Evolutionary conservation across 768 basidiomycete species (phyloP), one percentile per base, ranked within the genome.

Genomic region (Xerocomus spinulosus): DNA sequence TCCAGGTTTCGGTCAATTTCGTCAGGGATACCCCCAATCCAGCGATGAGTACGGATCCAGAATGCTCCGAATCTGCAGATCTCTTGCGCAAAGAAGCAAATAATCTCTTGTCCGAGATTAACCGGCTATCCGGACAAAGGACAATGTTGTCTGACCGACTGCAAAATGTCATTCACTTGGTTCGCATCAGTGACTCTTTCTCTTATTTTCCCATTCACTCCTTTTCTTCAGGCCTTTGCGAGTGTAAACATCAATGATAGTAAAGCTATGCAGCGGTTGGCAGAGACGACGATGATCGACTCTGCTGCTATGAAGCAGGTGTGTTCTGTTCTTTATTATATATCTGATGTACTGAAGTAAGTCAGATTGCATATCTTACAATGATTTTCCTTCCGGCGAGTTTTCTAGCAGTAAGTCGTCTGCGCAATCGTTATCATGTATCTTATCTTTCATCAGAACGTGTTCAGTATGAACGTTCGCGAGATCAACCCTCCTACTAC

Each of bases 331-430:
- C 7, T 37, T 17, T 33, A 18, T 25, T 13, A 15, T 41, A 32
- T 24, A 20, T 40, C 20, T 9, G 17, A 7, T 29, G 21, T 28
- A 7, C 48, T 64, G 10, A 68, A 24, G 8, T 45, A 13, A 2
- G 44, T 73, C 46, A 67, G 63, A 63, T 67, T 25, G 54, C 78
- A 0, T 81, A 80, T 50, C 66, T 83, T 3, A 77, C 80, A 0
- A 82, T 81, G 80, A 60, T 80, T 21, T 83, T 82, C 60, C 70
- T 83, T 10, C 82, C 82, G 0, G 75, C 74, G 2, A 70, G 70
- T 18, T 77, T 82, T 46, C 44, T 64, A 14, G 54, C 68, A 14
- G 69, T 69, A 46, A 5, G 59, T 48, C 20, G 8, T 37, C 33
- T 9, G 10, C 24, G 21, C 15, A 7, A 5, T 17, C 9, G 3